These are phyloP conservation scores for Cetraspora pellucida DNA, from an alignment of 192 early-diverging fungal genomes.

Conservation along the genomic window DNA sequence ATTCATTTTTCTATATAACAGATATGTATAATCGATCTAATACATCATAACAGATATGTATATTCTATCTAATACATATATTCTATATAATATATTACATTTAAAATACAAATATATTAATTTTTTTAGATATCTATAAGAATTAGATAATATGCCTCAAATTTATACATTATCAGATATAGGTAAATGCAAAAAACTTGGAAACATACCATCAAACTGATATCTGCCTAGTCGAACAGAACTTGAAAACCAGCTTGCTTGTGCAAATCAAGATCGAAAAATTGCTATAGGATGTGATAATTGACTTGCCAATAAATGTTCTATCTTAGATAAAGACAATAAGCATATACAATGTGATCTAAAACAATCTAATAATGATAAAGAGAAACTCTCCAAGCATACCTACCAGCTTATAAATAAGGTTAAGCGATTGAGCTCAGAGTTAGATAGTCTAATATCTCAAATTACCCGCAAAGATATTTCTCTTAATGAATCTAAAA, in stretches of 20 bases:
- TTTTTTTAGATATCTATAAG: neutral
- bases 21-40: too few species aligned
- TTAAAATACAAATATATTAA: neutral
- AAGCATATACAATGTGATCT: neutral
- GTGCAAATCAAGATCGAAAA: conserved; percentile 13
- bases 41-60: too few species aligned
- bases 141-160: neutral
- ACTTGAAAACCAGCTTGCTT: conserved; percentile 3
- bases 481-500: too few species aligned
- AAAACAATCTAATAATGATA: too few species aligned
- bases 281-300: neutral
- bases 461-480: too few species aligned
- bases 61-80: too few species aligned
- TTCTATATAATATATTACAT: conserved; percentile 1
- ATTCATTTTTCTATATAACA: too few species aligned
- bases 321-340: neutral
- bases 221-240: neutral
- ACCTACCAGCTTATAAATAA: too few species aligned
- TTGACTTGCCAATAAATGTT: conserved; percentile 1
- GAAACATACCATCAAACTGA: neutral
- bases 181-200: conserved; percentile 11
- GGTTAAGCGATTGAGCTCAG: too few species aligned
- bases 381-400: too few species aligned
- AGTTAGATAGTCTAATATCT: too few species aligned
- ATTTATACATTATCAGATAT: conserved; percentile 8